phyloP scores from a whole-genome alignment of 106 monocot species.

The Apostasia shenzhenica region DNA sequence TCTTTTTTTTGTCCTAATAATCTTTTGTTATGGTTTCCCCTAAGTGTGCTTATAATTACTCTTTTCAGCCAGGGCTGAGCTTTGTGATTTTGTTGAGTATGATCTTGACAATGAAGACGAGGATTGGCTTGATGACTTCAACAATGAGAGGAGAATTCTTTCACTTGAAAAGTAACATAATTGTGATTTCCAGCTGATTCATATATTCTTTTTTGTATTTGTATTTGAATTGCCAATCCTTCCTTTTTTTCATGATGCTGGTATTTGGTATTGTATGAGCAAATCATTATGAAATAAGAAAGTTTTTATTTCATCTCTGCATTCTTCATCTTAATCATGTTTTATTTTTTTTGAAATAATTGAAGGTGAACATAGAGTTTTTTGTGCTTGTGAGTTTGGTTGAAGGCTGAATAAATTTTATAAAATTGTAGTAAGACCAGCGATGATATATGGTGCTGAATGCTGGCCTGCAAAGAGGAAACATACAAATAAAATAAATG shows the following conservation, averaged over 20 bases:
- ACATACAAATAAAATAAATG: too few relatives aligned
- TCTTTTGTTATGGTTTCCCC: neutral
- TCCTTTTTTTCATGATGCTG: neutral
- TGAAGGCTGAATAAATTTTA: too few relatives aligned
- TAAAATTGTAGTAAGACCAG: too few relatives aligned
- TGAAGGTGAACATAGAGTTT: too few relatives aligned
- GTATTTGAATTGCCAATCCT: neutral
- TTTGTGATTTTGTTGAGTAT: constrained; percentile 96
- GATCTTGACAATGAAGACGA: constrained; percentile 97
- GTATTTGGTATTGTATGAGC: neutral
- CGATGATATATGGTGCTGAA: too few relatives aligned
- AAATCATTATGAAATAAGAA: too few relatives aligned
- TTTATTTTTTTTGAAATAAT: too few relatives aligned
- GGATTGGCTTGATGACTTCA: constrained; percentile 87
- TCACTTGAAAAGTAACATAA: constrained; percentile 68
- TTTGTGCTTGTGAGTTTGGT: too few relatives aligned
- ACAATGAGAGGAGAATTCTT: constrained; percentile 70
- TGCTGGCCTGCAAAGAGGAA: too few relatives aligned
- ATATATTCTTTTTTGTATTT: neutral
- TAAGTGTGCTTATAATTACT: neutral
- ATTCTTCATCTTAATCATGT: too few relatives aligned
- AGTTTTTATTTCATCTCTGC: too few relatives aligned
- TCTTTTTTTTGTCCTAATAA: neutral
- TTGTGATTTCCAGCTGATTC: neutral
- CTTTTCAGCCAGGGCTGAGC: constrained; percentile 80